Base-by-base conservation (phyloP, 768 basidiomycete genomes). In the Amanita phalloides region DNA sequence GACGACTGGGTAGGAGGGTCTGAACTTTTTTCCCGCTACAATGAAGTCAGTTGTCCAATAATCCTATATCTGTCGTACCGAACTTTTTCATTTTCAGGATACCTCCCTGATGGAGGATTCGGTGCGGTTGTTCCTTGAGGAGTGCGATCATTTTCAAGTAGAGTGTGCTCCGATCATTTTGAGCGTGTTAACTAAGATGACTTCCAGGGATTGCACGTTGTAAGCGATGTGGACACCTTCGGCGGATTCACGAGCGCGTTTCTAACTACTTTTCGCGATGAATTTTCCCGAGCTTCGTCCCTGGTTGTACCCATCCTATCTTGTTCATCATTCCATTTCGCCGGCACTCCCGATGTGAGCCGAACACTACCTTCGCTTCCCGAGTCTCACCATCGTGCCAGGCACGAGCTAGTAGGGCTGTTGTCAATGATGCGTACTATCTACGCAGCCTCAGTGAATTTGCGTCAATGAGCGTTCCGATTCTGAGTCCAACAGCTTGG, bases 101-200 rank as follows among this genome's bases (percentile, higher is more conserved):
- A 66, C 66, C n/a, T 75, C 75, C 46, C 59, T 89, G 45, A 81
- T 87, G 77, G 86, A 90, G 39, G 79, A 76, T 4, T 71, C 79
- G 10, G 69, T 90, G 48, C 75, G 88, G 14, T 67, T 73, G 13
- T 76, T 85, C 50, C 72, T 86, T 4, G 88, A 91, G 61, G 86
- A 88, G 56, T 86, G 85, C 59, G 76, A 89, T 61, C 75, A 76
- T 48, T 70, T 84, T 11, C 88, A 89, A 77, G 87, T 85, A 56
- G 17, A 42, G 26, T 26, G 49, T 47, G 46, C 14, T 35, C n/a
- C 41, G 44, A 35, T 41, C 26, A n/a, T 11, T 46, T 38, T n/a
- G 14, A 26, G 17, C 20, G 21, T 23, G 23, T 38, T 35, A 21
- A 28, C 11, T 7, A 39, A 11, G 14, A 13, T 17, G 20, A 26